These are phyloP conservation scores for Triticum aestivum DNA, from an alignment of 176 grass and related monocot species.

Conservation along the genomic window IWGSC_CS_RefSeq_v2.1 NC_057813.1:233243937-233244436, in stretches of 20 bases:
- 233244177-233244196: conserved; percentile 34
- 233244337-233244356: neutral
- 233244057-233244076: neutral
- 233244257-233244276: neutral
- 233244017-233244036: neutral
- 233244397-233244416: neutral
- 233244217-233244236: too few species aligned
- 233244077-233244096: neutral
- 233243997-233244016: neutral
- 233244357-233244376: conserved; percentile 25
- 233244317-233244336: too few species aligned
- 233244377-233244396: conserved; percentile 27
- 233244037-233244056: neutral
- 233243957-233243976: neutral
- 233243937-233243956: too few species aligned
- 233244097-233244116: conserved; percentile 35
- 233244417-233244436: conserved; percentile 1
- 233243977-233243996: too few species aligned
- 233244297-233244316: neutral
- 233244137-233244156: conserved; percentile 60
- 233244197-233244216: too few species aligned
- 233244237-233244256: too few species aligned
- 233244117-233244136: conserved; percentile 66
- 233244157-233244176: conserved; percentile 64
- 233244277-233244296: neutral